Conservation (phyloP, 345 rosid species). For the Gossypium thurberi region DNA sequence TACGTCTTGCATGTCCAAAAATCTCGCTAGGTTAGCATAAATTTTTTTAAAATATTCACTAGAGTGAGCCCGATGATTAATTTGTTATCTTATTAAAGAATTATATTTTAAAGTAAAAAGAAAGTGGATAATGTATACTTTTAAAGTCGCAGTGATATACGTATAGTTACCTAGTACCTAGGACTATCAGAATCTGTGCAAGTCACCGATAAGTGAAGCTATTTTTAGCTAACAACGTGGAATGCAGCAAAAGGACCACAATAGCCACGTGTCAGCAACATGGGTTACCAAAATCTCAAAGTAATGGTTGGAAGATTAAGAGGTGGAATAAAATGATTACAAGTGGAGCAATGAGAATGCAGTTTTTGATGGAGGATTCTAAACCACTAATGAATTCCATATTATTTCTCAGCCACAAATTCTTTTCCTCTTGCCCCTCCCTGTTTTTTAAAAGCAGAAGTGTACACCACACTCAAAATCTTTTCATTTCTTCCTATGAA, state of each 20-base stretch:
- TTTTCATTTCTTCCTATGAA: neutral
- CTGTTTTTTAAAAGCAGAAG: neutral
- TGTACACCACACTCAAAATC: neutral
- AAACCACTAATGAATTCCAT: slow-evolving; percentile 31
- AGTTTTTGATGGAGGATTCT: slow-evolving; percentile 40
- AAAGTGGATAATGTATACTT: too few species aligned
- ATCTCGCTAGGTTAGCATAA: too few species aligned
- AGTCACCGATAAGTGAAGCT: neutral
- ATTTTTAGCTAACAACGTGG: neutral
- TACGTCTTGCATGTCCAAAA: too few species aligned
- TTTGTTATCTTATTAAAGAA: too few species aligned
- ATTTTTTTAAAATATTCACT: too few species aligned
- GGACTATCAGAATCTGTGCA: too few species aligned
- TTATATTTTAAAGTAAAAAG: too few species aligned
- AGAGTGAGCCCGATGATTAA: too few species aligned
- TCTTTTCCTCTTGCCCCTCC: neutral
- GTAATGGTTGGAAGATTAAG: neutral
- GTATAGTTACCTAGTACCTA: too few species aligned
- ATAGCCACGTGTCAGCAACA: neutral
- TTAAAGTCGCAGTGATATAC: too few species aligned
- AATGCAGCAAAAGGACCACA: neutral
- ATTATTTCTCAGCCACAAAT: slow-evolving; percentile 38
- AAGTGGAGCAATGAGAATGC: slow-evolving; percentile 23
- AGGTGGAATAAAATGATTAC: slow-evolving; percentile 7
- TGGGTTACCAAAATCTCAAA: neutral